These are phyloP conservation scores for Zoysia pacifica DNA, from an alignment of 176 grass and related monocot species.

Conservation along the genomic window DNA sequence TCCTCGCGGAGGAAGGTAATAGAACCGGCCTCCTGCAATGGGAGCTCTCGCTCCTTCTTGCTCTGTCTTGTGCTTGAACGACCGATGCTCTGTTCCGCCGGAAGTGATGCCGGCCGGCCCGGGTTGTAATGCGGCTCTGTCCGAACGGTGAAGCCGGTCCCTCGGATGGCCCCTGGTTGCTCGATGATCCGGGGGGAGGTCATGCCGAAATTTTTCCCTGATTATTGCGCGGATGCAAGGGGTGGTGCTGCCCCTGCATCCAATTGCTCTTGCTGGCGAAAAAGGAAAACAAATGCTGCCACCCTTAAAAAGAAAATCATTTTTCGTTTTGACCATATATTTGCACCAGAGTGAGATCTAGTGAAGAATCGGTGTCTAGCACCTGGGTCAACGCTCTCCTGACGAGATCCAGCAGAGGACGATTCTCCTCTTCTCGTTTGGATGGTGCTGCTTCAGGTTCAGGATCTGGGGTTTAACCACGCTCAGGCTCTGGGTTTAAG, in stretches of 20 bases:
- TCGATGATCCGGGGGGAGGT: conserved; percentile 26
- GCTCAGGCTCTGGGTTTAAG: conserved; percentile 34
- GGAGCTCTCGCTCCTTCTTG: neutral
- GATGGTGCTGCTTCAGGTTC: too few relatives aligned
- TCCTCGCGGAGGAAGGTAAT: conserved; percentile 35
- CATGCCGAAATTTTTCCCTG: conserved; percentile 4
- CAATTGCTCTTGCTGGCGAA: conserved; percentile 1
- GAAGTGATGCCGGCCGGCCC: neutral
- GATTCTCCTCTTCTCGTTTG: neutral
- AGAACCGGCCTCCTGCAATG: neutral
- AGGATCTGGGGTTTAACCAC: conserved; percentile 16
- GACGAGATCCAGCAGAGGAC: conserved; percentile 34
- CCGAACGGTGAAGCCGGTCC: neutral
- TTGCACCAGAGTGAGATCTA: conserved; percentile 34
- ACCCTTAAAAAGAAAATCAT: neutral
- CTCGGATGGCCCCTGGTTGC: neutral
- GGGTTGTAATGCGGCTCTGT: neutral
- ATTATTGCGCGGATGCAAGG: neutral
- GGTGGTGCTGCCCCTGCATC: conserved; percentile 37
- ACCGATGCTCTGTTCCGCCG: conserved; percentile 1
- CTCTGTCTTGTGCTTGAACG: neutral
- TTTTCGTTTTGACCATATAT: neutral
- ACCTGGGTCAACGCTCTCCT: conserved; percentile 3
- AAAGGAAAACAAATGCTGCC: neutral
- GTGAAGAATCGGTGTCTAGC: neutral